Evolutionary conservation across 495 filamentous ascomycete species (phyloP), one percentile per base, ranked within the genome.

Genomic region (Lasiosphaeria hispida): DNA sequence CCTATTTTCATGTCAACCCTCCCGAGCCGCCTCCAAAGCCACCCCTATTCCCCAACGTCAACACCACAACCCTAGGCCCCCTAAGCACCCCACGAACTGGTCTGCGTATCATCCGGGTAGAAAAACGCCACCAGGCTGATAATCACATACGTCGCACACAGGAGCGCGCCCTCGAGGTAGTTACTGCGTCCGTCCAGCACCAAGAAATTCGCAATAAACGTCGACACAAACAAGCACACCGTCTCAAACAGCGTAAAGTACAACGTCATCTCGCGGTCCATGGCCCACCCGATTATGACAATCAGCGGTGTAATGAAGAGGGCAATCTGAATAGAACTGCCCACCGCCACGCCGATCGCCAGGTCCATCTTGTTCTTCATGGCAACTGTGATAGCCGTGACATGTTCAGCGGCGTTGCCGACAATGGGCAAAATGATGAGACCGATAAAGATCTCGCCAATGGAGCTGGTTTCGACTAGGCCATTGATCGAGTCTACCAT

Each of bases 351-450:
- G 63, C 90, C 91, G 60, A 96, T 95, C 0, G 92, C 87, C 30
- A 96, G 77, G 76, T 96, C 91, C 91, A 96, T 95, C 77, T 96
- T 96, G 75, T 96, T 96, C 78, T 96, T 96, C 60, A 83, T 81
- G 6, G 92, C 91, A 7, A 96, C 91, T 23, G 85, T 89, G 38
- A 96, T 88, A 1, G 92, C 90, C 1, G 91, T 96, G 7, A 94
- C 88, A 77, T 96, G 91, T 76, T 96, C 91, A 0, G 91, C 92
- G 0, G 92, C 91, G 62, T 96, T 96, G 55, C 91, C 90, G 10
- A 96, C 90, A 58, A 96, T 92, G 17, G 92, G 91, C 1, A 96
- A 73, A 60, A 96, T 86, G 67, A 96, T 95, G 4, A 96, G 75
- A 53, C 91, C 91, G 63, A 96, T 88, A 63, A 96, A 96, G 7